Evolutionary conservation across 768 basidiomycete species (phyloP).

Genomic region (Auriscalpium orientale): DNA sequence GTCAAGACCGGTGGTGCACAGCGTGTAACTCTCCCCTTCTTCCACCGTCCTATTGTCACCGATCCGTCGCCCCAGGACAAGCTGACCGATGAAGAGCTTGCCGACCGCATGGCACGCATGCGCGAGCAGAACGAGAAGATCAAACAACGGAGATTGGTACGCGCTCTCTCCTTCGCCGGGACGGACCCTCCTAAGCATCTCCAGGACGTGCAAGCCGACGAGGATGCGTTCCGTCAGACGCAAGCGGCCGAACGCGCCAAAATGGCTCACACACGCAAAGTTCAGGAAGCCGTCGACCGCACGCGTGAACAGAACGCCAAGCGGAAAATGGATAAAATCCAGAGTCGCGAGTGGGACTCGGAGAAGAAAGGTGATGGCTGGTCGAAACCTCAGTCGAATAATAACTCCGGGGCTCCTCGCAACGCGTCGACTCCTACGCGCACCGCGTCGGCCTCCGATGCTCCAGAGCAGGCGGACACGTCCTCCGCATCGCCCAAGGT

Average conservation of each 20-base stretch:
- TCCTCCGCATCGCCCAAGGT: too few relatives aligned
- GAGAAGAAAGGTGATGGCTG: slow-evolving; percentile 40
- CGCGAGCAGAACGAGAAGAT: slow-evolving; percentile 71
- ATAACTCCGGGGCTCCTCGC: neutral
- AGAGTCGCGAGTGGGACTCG: slow-evolving; percentile 79
- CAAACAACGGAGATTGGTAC: slow-evolving; percentile 56
- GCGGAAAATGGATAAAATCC: slow-evolving; percentile 74
- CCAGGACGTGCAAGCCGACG: slow-evolving; percentile 76
- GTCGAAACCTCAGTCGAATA: neutral
- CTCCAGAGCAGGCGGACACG: too few relatives aligned
- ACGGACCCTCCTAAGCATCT: neutral
- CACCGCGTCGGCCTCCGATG: too few relatives aligned
- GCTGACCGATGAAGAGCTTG: slow-evolving; percentile 56
- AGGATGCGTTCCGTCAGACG: slow-evolving; percentile 66
- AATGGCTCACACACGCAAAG: slow-evolving; percentile 49
- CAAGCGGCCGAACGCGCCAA: slow-evolving; percentile 58
- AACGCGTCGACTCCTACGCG: too few relatives aligned
- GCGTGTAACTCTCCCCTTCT: slow-evolving; percentile 41
- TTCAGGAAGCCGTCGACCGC: slow-evolving; percentile 62
- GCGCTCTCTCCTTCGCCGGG: slow-evolving; percentile 13
- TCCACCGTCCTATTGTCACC: neutral
- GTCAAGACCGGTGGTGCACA: slow-evolving; percentile 76
- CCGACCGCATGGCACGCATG: slow-evolving; percentile 62
- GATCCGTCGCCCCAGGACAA: slow-evolving; percentile 44
- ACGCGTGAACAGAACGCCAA: slow-evolving; percentile 74